Evolutionary conservation across 805 yeast species (phyloP), one percentile per base, ranked within the genome.

Genomic region (Yamadazyma olivae): DNA sequence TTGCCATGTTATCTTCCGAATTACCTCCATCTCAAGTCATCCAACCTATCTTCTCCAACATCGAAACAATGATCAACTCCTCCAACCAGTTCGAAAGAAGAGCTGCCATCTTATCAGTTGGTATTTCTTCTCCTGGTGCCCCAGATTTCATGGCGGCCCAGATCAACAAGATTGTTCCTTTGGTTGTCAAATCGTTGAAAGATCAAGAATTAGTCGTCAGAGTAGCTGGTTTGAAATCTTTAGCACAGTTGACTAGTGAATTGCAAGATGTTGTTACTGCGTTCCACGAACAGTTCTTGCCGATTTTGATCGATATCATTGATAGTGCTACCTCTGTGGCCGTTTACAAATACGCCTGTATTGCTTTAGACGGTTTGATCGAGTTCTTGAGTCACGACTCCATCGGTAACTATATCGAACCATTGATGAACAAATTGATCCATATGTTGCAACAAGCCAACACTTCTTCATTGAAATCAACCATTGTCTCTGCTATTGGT

Each of bases 21-120:
- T 71, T 93, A 52, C 96, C 99, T 36, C 96, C 98, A 33, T 77
- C 88, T 28, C 99, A 93, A 61, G 95, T 86, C 38, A 80, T 90
- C 46, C 75, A 71, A 45, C 91, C 96, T 29, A 72, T 91, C 44
- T 71, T 88, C 43, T 85, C 79, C 46, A 75, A 74, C 46, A 59
- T 85, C 44, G 73, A 77, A 30, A 56, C 73, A 29, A 62, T 81
- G 70, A 59, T 81, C 43, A 27, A 51, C 20, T 63, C 77, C 32
- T 75, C 90, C 13, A 79, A 86, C 57, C 72, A 74, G 43, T 81
- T 76, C 46, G 88, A 84, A 66, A 81, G 95, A 69, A 81, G 96
- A 67, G 96, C 95, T 41, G 93, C 84, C 37, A 71, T 89, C 35
- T 69, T 87, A 50, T 77, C 95, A 22, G 67, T 93, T 44, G 88